phyloP scores from a whole-genome alignment of 2,329 filamentous ascomycete genomes.

The Fusarium torreyae region DNA sequence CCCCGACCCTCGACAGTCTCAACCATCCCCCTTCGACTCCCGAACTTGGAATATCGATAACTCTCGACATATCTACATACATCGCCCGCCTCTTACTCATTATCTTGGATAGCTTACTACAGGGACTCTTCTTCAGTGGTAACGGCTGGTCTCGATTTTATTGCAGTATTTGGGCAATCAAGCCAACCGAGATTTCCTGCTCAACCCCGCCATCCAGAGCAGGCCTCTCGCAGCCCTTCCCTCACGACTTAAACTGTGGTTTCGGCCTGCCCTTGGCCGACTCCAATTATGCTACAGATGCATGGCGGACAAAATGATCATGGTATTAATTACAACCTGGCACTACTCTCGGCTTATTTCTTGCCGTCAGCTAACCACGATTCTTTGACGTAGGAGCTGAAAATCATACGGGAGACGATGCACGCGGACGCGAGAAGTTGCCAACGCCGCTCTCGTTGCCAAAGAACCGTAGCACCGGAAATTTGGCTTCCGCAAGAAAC shows the following conservation, averaged over 20 bases:
- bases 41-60: conserved; percentile 39
- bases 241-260: conserved; percentile 38
- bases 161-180: conserved; percentile 32
- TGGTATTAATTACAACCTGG: conserved; percentile 51
- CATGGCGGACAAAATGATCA: conserved; percentile 60
- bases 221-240: conserved; percentile 38
- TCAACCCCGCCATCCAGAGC: conserved; percentile 48
- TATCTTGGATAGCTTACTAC: conserved; percentile 20
- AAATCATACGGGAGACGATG: conserved; percentile 53
- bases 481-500: conserved; percentile 66
- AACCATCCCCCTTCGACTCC: conserved; percentile 30
- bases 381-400: conserved; percentile 51
- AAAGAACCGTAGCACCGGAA: conserved; percentile 77
- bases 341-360: conserved; percentile 17
- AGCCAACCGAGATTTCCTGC: conserved; percentile 48
- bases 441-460: conserved; percentile 67
- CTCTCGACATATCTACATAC: conserved; percentile 25
- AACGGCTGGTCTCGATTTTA: conserved; percentile 29
- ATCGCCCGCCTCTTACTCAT: neutral
- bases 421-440: conserved; percentile 63
- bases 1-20: conserved; percentile 27
- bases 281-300: conserved; percentile 61
- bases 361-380: conserved; percentile 45
- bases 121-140: conserved; percentile 26
- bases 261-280: conserved; percentile 46